Evolutionary conservation across 2,329 filamentous ascomycete genomes (phyloP), one percentile per base, ranked within the genome.

Genomic region (Ascochyta koolunga): DNA sequence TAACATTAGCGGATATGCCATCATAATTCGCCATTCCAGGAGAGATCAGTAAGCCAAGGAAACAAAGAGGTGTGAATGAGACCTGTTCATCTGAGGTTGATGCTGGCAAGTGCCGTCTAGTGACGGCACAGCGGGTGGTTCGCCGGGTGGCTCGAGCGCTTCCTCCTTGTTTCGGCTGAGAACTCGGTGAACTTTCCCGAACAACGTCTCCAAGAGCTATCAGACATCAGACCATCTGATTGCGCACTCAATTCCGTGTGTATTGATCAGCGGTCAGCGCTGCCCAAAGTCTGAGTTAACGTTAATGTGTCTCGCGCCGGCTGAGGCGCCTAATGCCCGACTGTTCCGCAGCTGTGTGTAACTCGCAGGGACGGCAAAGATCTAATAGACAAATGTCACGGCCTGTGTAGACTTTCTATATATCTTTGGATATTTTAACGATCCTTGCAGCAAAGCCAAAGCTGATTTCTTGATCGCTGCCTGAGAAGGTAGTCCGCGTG

Each of bases 221-320:
- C 36, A 42, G 31, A 41, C 36, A 32, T 22, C 36, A 42, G 31
- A 41, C 36, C 50, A 46, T 9, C 27, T 9, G 15, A 52, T 52
- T 16, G 11, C 43, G 43, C 50, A 32, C 38, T 16, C 38, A 32
- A n/a, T 37, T 48, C 38, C 38, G 38, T 4, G 22, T 18, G 13
- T 27, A 33, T 15, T 37, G 42, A 52, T 52, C 37, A 38, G 43
- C 50, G 10, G 10, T 9, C 18, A 18, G 29, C 13, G 33, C 22
- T 16, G 1, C 6, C 35, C 29, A 9, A 22, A 27, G 10, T 39
- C 40, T 31, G 47, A 32, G 39, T 32, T 13, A 18, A 42, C 18
- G 35, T 18, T 32, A 13, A 33, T 9, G 19, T 10, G 33, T 24
- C 15, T 25, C 16, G 19, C 15, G n/a, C 31, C 9, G 13, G 16